phyloP scores from a whole-genome alignment of 2,329 filamentous ascomycete genomes.

The Gaeumannomyces tritici region DNA sequence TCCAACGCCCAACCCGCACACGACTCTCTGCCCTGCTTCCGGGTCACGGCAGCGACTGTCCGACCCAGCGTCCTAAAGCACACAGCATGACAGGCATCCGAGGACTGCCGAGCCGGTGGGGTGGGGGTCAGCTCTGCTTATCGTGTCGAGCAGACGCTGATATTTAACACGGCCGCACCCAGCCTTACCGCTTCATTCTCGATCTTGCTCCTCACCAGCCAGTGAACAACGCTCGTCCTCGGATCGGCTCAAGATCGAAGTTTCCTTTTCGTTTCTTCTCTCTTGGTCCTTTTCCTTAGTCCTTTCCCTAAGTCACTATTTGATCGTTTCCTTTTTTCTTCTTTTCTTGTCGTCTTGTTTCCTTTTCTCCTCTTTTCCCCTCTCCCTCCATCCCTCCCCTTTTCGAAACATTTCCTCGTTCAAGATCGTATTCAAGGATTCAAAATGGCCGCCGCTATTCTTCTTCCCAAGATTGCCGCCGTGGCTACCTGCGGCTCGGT shows the following conservation, averaged over 20 bases:
- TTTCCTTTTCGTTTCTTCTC: neutral
- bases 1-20: neutral
- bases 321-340: neutral
- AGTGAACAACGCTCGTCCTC: neutral
- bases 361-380: too few relatives aligned
- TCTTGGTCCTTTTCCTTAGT: neutral
- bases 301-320: neutral
- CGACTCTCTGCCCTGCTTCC: neutral
- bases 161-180: neutral
- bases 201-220: neutral
- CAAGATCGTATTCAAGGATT: neutral
- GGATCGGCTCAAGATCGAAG: neutral
- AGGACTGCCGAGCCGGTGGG: neutral
- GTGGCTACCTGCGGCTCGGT: constrained; percentile 18
- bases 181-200: neutral
- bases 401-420: neutral
- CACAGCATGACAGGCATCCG: neutral
- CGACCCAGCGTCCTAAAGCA: neutral
- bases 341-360: neutral
- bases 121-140: neutral
- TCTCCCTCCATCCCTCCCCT: neutral
- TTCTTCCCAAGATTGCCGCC: constrained; percentile 7
- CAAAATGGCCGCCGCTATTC: neutral
- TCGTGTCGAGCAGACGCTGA: neutral
- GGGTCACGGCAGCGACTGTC: too few relatives aligned